Conservation (phyloP, 2,329 filamentous ascomycete species). For the Scedosporium minutisporum region DNA sequence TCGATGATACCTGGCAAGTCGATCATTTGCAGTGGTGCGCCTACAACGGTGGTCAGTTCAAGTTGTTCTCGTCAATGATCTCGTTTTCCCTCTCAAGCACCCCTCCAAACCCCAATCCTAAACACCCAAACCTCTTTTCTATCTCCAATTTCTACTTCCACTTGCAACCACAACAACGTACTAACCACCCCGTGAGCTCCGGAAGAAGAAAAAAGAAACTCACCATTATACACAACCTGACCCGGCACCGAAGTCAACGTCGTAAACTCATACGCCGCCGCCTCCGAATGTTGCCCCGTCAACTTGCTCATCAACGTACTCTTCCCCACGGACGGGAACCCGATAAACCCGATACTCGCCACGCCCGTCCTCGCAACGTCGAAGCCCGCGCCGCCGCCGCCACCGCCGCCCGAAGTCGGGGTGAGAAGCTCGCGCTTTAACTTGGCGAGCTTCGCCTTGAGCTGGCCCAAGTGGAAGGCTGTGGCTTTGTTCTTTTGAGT, state of each 20-base stretch:
- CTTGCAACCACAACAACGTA: background rate
- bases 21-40: slow-evolving; percentile 94
- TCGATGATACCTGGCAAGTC: slow-evolving; percentile 98
- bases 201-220: slow-evolving; percentile 10
- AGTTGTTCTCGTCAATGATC: background rate
- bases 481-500: slow-evolving; percentile 98
- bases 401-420: slow-evolving; percentile 73
- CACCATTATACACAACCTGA: slow-evolving; percentile 86
- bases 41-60: slow-evolving; percentile 18
- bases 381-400: slow-evolving; percentile 78
- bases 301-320: slow-evolving; percentile 92
- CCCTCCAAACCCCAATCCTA: background rate
- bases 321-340: slow-evolving; percentile 96
- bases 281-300: slow-evolving; percentile 95
- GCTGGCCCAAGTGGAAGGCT: slow-evolving; percentile 84
- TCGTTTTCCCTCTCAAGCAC: background rate
- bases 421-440: slow-evolving; percentile 92
- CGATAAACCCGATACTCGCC: slow-evolving; percentile 93
- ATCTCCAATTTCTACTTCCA: background rate
- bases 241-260: slow-evolving; percentile 95
- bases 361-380: slow-evolving; percentile 97
- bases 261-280: slow-evolving; percentile 95
- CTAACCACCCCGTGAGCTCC: too few relatives aligned
- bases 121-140: background rate
- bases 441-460: slow-evolving; percentile 98